These are phyloP conservation scores for Vicia faba DNA, from an alignment of 306 rosid species.

Conservation along the genomic window DNA sequence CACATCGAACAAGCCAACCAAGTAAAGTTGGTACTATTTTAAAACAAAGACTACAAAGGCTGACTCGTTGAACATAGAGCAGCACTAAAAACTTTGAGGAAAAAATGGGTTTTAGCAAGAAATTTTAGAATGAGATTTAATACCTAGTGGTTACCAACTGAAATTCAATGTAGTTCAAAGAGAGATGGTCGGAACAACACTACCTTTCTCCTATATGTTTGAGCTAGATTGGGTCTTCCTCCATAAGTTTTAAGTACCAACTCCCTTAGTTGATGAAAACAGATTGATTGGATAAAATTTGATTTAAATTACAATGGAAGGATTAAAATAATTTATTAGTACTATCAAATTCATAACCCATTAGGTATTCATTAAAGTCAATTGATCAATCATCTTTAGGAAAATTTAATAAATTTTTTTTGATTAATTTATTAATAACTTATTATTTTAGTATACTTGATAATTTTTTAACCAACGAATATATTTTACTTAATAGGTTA, in stretches of 20 bases:
- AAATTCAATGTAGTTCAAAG: neutral
- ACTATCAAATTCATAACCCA: too few species aligned
- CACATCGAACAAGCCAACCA: neutral
- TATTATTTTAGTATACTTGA: too few species aligned
- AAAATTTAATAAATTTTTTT: too few species aligned
- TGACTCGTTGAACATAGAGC: neutral
- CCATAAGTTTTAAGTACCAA: neutral
- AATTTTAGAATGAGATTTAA: neutral
- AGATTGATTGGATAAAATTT: too few species aligned
- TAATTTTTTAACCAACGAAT: too few species aligned
- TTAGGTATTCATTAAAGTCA: too few species aligned
- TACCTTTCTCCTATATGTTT: neutral
- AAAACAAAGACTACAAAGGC: conserved; percentile 4
- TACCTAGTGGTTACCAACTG: neutral
- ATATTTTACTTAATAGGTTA: too few species aligned
- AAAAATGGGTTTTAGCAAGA: neutral
- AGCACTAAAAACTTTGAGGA: neutral
- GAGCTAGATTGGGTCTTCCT: neutral
- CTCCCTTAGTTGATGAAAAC: neutral
- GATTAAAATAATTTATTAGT: too few species aligned
- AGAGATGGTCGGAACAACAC: neutral
- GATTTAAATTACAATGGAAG: neutral
- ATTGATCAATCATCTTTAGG: too few species aligned
- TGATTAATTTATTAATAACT: too few species aligned
- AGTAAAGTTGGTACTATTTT: conserved; percentile 16